Percentiles rank a stretch among this genome's conserved stretches.
Evolutionary conservation across 2,329 filamentous ascomycete species (phyloP).

Genomic region (Colletotrichum phormii): DNA sequence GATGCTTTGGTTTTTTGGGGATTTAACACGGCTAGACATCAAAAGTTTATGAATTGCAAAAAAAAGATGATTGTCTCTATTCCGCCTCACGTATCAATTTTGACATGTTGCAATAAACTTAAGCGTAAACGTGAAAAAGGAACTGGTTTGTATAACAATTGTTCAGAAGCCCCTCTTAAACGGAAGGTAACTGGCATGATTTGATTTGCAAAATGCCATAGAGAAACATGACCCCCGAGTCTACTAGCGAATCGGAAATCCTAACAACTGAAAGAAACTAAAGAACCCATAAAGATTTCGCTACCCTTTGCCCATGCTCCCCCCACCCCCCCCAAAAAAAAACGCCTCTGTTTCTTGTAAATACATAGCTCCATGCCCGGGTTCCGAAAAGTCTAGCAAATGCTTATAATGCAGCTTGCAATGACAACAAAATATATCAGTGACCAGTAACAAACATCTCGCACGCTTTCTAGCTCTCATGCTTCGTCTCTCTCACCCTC

Average conservation of each 20-base stretch:
- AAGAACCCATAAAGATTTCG: slow-evolving; percentile 6
- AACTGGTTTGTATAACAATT: background rate
- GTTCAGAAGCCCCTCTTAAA: too few species aligned
- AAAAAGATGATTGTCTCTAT: too few species aligned
- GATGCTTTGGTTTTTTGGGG: too few species aligned
- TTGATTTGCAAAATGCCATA: background rate
- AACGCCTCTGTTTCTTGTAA: slow-evolving; percentile 9
- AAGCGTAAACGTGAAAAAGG: background rate
- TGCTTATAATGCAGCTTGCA: background rate
- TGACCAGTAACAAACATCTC: background rate
- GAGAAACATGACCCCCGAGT: background rate
- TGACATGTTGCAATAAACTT: too few species aligned
- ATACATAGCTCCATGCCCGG: background rate
- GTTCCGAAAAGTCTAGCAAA: background rate
- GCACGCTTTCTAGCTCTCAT: background rate
- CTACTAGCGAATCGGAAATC: background rate
- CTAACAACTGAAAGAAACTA: background rate
- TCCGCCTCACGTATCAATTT: too few species aligned
- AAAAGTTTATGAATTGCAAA: too few species aligned
- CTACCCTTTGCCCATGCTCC: slow-evolving; percentile 19
- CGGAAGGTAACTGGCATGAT: background rate
- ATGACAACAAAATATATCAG: background rate
- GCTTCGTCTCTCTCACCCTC: background rate
- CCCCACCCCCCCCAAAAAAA: background rate
- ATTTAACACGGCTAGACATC: too few species aligned